Evolutionary conservation across 371 early-diverging fungal species (phyloP).

Genomic region (Paramicrosporidium saccamoebae): DNA sequence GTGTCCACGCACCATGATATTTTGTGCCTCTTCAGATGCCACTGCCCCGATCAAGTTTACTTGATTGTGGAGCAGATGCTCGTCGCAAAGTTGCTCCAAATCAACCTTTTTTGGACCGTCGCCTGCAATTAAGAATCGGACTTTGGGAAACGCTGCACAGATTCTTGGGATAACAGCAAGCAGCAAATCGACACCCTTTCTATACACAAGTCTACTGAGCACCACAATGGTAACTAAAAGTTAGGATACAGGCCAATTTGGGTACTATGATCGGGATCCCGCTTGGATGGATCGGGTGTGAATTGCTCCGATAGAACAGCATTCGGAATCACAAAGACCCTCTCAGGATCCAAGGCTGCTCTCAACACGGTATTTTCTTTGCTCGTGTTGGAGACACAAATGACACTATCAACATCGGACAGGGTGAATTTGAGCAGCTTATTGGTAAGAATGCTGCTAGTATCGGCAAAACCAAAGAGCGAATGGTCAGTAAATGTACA

Average conservation of each 20-base stretch:
- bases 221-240: slow-evolving; percentile 58
- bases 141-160: slow-evolving; percentile 42
- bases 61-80: slow-evolving; percentile 58
- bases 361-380: slow-evolving; percentile 90
- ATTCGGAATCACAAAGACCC: slow-evolving; percentile 95
- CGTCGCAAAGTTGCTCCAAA: slow-evolving; percentile 89
- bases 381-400: slow-evolving; percentile 93
- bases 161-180: slow-evolving; percentile 69
- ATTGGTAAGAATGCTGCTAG: slow-evolving; percentile 70
- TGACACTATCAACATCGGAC: slow-evolving; percentile 74
- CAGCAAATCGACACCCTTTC: slow-evolving; percentile 87
- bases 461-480: slow-evolving; percentile 81
- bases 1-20: slow-evolving; percentile 68
- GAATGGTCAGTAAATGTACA: slow-evolving; percentile 97
- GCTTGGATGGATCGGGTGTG: slow-evolving; percentile 33
- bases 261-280: slow-evolving; percentile 36
- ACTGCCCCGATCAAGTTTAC: slow-evolving; percentile 73
- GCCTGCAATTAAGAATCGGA: slow-evolving; percentile 81
- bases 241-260: slow-evolving; percentile 1
- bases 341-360: slow-evolving; percentile 50
- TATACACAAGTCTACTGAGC: slow-evolving; percentile 67
- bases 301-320: slow-evolving; percentile 76
- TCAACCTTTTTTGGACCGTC: slow-evolving; percentile 90
- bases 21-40: slow-evolving; percentile 44
- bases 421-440: slow-evolving; percentile 75